These are phyloP conservation scores for Coemansia umbellata DNA, from an alignment of 192 early-diverging fungal species.

Conservation along the genomic window DNA sequence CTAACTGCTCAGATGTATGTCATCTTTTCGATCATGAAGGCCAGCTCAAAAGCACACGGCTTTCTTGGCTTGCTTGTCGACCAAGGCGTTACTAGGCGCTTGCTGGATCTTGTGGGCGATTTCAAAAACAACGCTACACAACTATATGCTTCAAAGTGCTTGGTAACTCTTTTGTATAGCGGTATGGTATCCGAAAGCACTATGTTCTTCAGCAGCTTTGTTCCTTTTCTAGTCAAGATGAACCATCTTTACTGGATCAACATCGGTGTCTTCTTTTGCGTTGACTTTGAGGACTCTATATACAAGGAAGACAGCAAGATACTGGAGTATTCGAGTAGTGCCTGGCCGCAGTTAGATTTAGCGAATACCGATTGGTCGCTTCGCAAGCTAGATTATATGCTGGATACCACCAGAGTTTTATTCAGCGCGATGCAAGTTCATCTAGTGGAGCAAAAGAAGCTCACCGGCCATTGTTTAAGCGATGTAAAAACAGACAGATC, in stretches of 20 bases:
- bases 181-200: not conserved
- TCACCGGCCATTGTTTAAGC: constrained; percentile 6
- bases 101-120: constrained; percentile 14
- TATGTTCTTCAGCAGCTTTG: not conserved
- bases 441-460: constrained; percentile 3
- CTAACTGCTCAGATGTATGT: constrained; percentile 16
- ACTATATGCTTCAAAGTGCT: constrained; percentile 28
- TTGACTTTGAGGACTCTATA: not conserved
- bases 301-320: not conserved
- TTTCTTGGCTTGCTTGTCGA: constrained; percentile 13
- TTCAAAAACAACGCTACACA: constrained; percentile 10
- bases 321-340: not conserved
- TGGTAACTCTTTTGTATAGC: constrained; percentile 20
- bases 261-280: not conserved
- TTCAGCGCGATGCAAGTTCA: constrained; percentile 16
- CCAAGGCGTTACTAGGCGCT: not conserved
- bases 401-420: constrained; percentile 8
- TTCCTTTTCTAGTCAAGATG: constrained; percentile 10
- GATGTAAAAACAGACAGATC: not conserved
- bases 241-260: not conserved
- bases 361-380: not conserved
- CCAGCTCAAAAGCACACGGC: constrained; percentile 28
- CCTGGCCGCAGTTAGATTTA: not conserved
- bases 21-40: constrained; percentile 28
- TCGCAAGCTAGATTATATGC: not conserved